Evolutionary conservation across 352 stramenopile genomes (phyloP).

Genomic region (Thraustotheca clavata): DNA sequence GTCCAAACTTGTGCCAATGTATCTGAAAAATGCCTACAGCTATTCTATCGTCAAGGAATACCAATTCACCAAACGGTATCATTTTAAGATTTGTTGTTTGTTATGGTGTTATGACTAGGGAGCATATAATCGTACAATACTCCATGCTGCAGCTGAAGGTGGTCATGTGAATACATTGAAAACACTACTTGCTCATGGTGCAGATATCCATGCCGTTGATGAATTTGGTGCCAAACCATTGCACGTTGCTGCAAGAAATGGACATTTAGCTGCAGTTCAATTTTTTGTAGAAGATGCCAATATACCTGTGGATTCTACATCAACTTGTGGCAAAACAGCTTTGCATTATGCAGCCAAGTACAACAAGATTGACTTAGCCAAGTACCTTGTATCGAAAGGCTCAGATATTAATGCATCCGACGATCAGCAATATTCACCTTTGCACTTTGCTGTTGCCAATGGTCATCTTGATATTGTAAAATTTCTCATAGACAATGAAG

Average conservation of each 20-base stretch:
- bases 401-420: neutral
- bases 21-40: neutral
- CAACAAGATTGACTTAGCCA: neutral
- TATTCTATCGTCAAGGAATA: neutral
- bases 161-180: conserved; percentile 1
- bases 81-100: neutral
- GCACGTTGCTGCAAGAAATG: conserved; percentile 30
- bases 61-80: conserved; percentile 1
- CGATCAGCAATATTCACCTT: neutral
- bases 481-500: neutral
- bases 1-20: conserved; percentile 1
- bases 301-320: neutral
- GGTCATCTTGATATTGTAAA: conserved; percentile 6
- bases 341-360: conserved; percentile 3
- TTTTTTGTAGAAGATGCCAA: conserved; percentile 23
- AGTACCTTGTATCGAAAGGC: neutral
- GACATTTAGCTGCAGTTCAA: conserved; percentile 22
- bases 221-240: conserved; percentile 24
- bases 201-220: neutral
- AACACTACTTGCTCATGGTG: neutral
- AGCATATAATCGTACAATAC: neutral
- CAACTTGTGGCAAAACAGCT: neutral
- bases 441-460: neutral
- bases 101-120: conserved; percentile 4
- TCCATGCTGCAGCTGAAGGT: conserved; percentile 5